Conservation (phyloP, 345 rosid species). For the Durio zibethinus region DNA sequence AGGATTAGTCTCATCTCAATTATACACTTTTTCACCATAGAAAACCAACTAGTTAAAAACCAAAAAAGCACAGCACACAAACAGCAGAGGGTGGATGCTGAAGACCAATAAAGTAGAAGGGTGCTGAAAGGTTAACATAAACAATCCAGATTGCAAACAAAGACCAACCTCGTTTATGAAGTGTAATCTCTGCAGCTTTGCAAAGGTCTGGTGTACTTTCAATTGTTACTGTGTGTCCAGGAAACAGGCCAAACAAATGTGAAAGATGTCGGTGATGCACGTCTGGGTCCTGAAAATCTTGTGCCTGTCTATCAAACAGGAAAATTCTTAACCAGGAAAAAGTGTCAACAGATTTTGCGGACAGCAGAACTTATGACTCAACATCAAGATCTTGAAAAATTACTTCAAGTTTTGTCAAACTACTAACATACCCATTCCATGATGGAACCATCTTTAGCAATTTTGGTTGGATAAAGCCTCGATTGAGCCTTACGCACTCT, state of each 20-base stretch:
- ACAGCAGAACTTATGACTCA: neutral
- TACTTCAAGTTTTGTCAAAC: constrained; percentile 1
- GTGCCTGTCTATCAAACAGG: constrained; percentile 38
- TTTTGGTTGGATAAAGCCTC: constrained; percentile 66
- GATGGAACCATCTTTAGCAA: constrained; percentile 77
- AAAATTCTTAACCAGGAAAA: constrained; percentile 4
- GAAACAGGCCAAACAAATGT: constrained; percentile 88
- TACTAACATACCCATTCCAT: constrained; percentile 77
- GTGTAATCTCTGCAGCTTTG: constrained; percentile 67
- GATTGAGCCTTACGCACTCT: constrained; percentile 56
- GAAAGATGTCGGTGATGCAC: constrained; percentile 81
- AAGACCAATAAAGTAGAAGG: neutral
- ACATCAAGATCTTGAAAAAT: neutral
- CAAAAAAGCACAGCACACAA: neutral
- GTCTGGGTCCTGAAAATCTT: constrained; percentile 83
- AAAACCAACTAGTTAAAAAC: neutral
- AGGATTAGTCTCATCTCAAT: neutral
- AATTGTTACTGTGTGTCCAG: constrained; percentile 73
- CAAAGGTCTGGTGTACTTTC: constrained; percentile 71
- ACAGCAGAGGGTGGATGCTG: neutral
- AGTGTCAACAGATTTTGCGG: neutral
- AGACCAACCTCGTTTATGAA: constrained; percentile 68
- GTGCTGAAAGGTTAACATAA: neutral
- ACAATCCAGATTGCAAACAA: neutral
- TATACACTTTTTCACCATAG: neutral